Base-by-base conservation (phyloP, 2,329 filamentous ascomycete species). In the Talaromyces islandicus region DNA sequence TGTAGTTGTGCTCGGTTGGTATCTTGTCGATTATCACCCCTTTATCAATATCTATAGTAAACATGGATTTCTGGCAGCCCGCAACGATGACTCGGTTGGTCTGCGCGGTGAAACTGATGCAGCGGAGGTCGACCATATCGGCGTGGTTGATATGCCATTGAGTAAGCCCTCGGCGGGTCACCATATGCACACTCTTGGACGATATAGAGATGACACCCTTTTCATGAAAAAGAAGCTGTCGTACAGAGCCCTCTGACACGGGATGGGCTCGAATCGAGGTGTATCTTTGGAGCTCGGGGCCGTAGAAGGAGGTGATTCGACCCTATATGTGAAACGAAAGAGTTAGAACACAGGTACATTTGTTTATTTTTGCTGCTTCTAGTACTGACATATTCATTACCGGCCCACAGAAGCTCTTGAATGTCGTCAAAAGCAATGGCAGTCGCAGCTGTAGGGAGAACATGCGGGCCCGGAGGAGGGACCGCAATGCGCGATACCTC, bases 71-170 rank as follows among this genome's bases (percentile, higher is more conserved):
- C 75, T 99, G 94, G 66, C 88, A 85, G 53, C 94, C 94, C 53
- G 92, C 94, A 35, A 93, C 90, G 21, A 99, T 79, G 60, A 99
- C 88, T 70, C 96, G 84, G 27, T 89, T 90, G 9, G 89, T 89
- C 70, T 92, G 92, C 29, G 90, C 92, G 1, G 91, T 95, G 71
- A 96, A 97, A 72, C 89, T 93, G 92, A 97, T 97, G 75, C 94
- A 97, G 67, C 87, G 86, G 64, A 99, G 79, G 70, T 97, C 91
- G 64, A 83, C 86, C 88, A 97, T 96, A 59, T 89, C 88, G 48
- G 73, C 84, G 64, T 84, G 92, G 81, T 82, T 85, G 63, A 97
- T 81, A 75, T 97, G 92, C 92, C 94, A 97, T 79, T 94, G 82
- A 57, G 92, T 87, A 60, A 90, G 78, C 2, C 94, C 94, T 64